Conservation (phyloP, 148 eudicot genomes). For the Rhododendron kiyosumense region DNA sequence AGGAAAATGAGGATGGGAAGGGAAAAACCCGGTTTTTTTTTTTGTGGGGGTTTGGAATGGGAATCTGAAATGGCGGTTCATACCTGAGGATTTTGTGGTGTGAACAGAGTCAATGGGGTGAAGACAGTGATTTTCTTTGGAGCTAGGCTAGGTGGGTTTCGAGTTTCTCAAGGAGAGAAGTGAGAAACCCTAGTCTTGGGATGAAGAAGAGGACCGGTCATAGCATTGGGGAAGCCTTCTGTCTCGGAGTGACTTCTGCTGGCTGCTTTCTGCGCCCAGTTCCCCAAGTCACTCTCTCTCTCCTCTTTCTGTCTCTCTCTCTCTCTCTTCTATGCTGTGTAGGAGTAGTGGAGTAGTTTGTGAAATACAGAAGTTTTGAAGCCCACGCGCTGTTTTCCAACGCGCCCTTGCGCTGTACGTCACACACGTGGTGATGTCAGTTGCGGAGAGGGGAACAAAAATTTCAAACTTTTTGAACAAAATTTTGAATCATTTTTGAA, state of each 20-base stretch:
- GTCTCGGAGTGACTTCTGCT: not conserved
- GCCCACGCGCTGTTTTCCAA: not conserved
- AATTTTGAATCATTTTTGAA: not conserved
- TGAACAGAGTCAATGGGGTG: not conserved
- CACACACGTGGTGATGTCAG: not conserved
- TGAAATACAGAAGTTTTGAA: not conserved
- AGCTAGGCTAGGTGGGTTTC: not conserved
- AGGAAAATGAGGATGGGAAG: not conserved
- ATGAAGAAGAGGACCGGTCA: constrained; percentile 4
- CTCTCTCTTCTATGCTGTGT: not conserved
- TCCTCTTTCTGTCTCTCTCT: not conserved
- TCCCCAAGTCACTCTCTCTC: constrained; percentile 10
- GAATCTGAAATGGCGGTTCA: not conserved
- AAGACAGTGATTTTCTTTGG: not conserved
- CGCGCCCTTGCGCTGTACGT: not conserved
- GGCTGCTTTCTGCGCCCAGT: constrained; percentile 4
- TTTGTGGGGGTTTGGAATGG: not conserved
- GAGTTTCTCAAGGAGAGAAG: not conserved
- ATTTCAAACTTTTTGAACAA: not conserved
- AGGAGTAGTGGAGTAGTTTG: not conserved
- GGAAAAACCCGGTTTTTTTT: not conserved
- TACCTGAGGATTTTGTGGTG: not conserved
- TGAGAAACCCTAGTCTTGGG: constrained; percentile 1
- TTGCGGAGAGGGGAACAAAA: not conserved
- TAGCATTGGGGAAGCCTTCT: not conserved